A percentile compares a stretch with the other conserved stretches of the same genome.
Evolutionary conservation across 1,284 basidiomycete genomes (phyloP).

Genomic region (Ustilago sp.): DNA sequence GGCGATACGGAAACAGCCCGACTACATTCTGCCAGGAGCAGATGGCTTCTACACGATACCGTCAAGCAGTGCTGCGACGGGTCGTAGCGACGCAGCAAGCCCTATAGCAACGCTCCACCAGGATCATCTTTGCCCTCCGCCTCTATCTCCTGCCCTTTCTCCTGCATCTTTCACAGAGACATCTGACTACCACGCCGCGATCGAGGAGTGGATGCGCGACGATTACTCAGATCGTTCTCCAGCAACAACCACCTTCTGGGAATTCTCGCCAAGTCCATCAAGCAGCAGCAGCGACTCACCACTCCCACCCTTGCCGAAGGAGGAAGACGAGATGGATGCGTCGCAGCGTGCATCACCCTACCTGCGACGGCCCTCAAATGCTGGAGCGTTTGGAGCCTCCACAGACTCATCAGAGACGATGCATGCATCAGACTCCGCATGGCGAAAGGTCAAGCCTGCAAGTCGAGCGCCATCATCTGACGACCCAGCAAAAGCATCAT

Average conservation of each 20-base stretch:
- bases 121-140: slow-evolving; percentile 27
- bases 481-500: not conserved
- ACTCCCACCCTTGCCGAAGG: slow-evolving; percentile 29
- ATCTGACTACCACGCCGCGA: slow-evolving; percentile 28
- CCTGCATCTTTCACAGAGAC: slow-evolving; percentile 23
- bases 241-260: slow-evolving; percentile 21
- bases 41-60: slow-evolving; percentile 57
- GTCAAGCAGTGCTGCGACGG: slow-evolving; percentile 2
- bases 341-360: slow-evolving; percentile 3
- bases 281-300: slow-evolving; percentile 32
- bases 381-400: not conserved
- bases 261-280: slow-evolving; percentile 20
- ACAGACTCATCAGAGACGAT: not conserved
- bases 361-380: not conserved
- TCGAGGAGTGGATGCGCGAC: slow-evolving; percentile 38
- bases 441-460: not conserved
- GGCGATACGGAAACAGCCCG: slow-evolving; percentile 34
- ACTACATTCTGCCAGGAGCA: slow-evolving; percentile 53
- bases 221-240: slow-evolving; percentile 29
- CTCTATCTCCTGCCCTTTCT: slow-evolving; percentile 23
- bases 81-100: not conserved
- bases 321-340: slow-evolving; percentile 10
- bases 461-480: not conserved
- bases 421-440: not conserved
- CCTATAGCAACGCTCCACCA: not conserved